phyloP scores from a whole-genome alignment of 306 rosid species.

The Castanea crenata region DNA sequence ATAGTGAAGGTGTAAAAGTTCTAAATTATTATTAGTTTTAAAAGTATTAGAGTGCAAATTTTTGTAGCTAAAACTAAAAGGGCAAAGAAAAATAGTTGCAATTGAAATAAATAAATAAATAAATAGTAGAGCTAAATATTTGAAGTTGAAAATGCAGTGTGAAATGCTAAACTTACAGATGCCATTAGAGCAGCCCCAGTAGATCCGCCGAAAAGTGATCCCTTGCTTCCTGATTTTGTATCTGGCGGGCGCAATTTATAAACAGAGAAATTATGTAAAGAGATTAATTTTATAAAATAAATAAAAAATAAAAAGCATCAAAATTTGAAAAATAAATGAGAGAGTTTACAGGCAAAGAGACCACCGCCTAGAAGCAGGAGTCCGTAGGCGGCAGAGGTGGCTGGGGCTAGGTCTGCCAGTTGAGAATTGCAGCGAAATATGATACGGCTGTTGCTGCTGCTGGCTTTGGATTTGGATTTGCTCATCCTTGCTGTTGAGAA shows the following conservation, averaged over 20 bases:
- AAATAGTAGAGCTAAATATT: neutral
- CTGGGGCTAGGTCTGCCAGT: slow-evolving; percentile 8
- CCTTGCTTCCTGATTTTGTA: slow-evolving; percentile 31
- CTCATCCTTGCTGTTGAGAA: neutral
- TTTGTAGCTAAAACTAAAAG: too few species aligned
- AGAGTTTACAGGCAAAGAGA: slow-evolving; percentile 18
- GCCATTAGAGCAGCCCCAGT: slow-evolving; percentile 28
- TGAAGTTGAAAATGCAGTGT: neutral
- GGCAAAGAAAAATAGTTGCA: too few species aligned
- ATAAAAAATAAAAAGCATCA: too few species aligned
- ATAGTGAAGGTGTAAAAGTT: too few species aligned
- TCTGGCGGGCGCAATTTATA: neutral
- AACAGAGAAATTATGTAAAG: neutral
- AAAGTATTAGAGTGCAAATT: too few species aligned
- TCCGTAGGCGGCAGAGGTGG: slow-evolving; percentile 23
- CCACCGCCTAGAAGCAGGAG: slow-evolving; percentile 28
- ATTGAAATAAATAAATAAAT: too few species aligned
- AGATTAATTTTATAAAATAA: neutral
- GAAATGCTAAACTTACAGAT: slow-evolving; percentile 4
- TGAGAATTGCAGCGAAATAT: neutral
- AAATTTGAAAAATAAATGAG: neutral
- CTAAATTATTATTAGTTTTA: too few species aligned
- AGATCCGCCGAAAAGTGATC: slow-evolving; percentile 28
- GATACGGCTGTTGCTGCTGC: neutral
- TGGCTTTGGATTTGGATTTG: neutral